Evolutionary conservation across 1,284 basidiomycete genomes (phyloP).

Genomic region (Meira miltonrushii): DNA sequence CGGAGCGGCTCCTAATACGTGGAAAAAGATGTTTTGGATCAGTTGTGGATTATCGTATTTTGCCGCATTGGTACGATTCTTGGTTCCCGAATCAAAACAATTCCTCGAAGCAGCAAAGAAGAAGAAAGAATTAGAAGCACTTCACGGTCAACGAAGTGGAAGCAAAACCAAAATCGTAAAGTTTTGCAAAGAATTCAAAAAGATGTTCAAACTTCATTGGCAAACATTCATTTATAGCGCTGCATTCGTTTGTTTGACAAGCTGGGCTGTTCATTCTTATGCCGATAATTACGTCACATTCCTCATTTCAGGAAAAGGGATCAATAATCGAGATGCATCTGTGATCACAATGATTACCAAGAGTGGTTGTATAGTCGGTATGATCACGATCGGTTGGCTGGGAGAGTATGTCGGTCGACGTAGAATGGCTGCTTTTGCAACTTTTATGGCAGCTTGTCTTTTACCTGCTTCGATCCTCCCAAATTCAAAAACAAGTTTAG

Average conservation of each 20-base stretch:
- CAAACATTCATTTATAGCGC: too few species aligned
- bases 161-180: too few species aligned
- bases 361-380: neutral
- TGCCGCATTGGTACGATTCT: neutral
- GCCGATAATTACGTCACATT: neutral
- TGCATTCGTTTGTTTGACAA: too few species aligned
- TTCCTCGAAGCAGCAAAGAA: neutral
- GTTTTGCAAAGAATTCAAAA: too few species aligned
- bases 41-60: neutral
- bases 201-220: too few species aligned
- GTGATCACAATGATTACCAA: neutral
- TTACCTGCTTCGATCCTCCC: neutral
- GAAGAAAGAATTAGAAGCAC: neutral
- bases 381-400: neutral
- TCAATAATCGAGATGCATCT: neutral
- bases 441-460: neutral
- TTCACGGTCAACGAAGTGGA: too few species aligned
- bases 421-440: neutral
- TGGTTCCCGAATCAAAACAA: neutral
- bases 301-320: neutral
- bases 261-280: too few species aligned
- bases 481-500: neutral
- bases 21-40: slow-evolving; percentile 1
- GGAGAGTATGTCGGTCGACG: neutral
- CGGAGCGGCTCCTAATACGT: neutral